Percentiles rank a stretch among this genome's conserved stretches.
phyloP scores from a whole-genome alignment of 441 rosid species.

The Adansonia grandidieri region DNA sequence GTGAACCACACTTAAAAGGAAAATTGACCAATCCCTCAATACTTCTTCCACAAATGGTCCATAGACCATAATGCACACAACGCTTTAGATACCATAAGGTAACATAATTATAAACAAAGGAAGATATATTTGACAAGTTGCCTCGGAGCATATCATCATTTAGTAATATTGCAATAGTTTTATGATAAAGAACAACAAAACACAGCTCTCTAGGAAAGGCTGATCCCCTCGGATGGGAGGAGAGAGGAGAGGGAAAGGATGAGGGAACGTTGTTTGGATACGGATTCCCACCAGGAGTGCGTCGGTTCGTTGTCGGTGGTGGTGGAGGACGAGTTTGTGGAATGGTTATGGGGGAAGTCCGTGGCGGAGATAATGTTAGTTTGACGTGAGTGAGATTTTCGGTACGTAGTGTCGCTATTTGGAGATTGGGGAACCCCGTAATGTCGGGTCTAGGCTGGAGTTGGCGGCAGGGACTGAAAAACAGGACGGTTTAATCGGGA shows the following conservation, averaged over 20 bases:
- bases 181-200: not conserved
- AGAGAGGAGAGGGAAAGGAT: constrained; percentile 69
- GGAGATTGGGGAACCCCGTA: not conserved
- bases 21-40: not conserved
- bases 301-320: constrained; percentile 56
- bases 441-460: too few species aligned
- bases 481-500: too few species aligned
- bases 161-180: not conserved
- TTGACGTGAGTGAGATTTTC: not conserved
- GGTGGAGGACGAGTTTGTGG: constrained; percentile 47
- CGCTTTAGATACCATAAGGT: not conserved
- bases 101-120: not conserved
- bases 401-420: too few species aligned
- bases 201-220: constrained; percentile 40
- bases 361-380: constrained; percentile 27
- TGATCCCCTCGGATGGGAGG: constrained; percentile 45
- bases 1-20: not conserved
- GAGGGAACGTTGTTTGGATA: constrained; percentile 81
- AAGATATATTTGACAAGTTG: not conserved
- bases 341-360: constrained; percentile 43
- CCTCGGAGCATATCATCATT: not conserved
- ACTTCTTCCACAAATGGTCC: not conserved
- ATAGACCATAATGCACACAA: not conserved
- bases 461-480: too few species aligned
- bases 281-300: constrained; percentile 96